phyloP scores from a whole-genome alignment of 441 rosid species.

The Gossypium davidsonii region DNA sequence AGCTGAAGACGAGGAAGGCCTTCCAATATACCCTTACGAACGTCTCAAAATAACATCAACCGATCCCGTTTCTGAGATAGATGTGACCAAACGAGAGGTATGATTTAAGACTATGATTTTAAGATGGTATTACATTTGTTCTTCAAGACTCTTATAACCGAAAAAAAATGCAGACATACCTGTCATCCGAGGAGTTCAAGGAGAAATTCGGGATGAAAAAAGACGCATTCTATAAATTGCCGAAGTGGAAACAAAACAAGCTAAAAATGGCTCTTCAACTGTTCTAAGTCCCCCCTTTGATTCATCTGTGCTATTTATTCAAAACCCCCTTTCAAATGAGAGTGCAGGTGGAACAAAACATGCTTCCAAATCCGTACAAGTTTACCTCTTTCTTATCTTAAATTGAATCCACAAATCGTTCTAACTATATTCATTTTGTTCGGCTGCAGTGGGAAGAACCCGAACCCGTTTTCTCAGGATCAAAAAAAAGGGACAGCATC shows the following conservation, averaged over 20 bases:
- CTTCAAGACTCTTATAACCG: constrained; percentile 20
- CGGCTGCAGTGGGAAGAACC: constrained; percentile 28
- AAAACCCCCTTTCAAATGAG: constrained; percentile 18
- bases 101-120: constrained; percentile 10
- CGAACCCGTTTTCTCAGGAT: constrained; percentile 24
- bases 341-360: constrained; percentile 34
- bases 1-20: constrained; percentile 82
- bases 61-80: constrained; percentile 73
- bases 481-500: constrained; percentile 56
- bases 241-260: constrained; percentile 99
- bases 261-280: constrained; percentile 77
- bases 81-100: constrained; percentile 87
- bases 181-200: constrained; percentile 65
- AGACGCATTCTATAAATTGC: constrained; percentile 71
- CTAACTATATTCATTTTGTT: constrained; percentile 14
- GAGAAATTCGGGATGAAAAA: constrained; percentile 93
- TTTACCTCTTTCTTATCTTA: background rate
- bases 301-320: constrained; percentile 19
- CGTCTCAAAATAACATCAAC: constrained; percentile 58
- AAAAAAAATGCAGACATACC: constrained; percentile 58
- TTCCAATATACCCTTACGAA: constrained; percentile 66
- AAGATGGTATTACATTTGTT: constrained; percentile 3
- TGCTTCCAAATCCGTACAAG: constrained; percentile 23
- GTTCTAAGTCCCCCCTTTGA: constrained; percentile 35
- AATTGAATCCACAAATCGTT: background rate